Evolutionary conservation across 2,329 filamentous ascomycete genomes (phyloP).

Genomic region (Alternaria conjuncta): DNA sequence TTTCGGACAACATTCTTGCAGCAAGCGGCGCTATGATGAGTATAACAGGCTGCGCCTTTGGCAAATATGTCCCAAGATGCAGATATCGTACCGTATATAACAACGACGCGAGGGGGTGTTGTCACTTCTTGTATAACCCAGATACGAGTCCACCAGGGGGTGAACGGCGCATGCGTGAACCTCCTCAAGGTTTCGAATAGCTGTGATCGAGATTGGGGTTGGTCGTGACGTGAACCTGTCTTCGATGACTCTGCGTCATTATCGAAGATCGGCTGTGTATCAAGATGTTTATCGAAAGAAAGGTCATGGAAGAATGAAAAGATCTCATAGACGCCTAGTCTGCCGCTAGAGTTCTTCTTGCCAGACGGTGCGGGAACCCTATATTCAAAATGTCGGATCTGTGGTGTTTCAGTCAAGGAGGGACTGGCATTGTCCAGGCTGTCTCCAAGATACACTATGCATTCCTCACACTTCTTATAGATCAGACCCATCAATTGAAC

Average conservation of each 20-base stretch:
- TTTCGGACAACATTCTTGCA: rapidly evolving
- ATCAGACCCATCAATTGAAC: constrained; percentile 26
- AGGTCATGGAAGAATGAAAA: not conserved
- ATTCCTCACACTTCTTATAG: constrained; percentile 6
- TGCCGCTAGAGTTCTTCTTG: not conserved
- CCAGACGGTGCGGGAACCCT: not conserved
- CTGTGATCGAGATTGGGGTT: not conserved
- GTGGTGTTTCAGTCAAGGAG: not conserved
- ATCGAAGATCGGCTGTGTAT: not conserved
- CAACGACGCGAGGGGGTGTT: constrained; percentile 7
- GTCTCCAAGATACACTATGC: constrained; percentile 21
- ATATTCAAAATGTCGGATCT: not conserved
- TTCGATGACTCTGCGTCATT: not conserved
- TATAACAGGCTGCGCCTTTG: not conserved
- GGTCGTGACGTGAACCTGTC: not conserved
- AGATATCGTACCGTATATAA: constrained; percentile 1
- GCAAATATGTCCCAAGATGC: not conserved
- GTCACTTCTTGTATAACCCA: constrained; percentile 26
- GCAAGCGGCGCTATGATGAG: not conserved
- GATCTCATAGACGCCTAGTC: not conserved
- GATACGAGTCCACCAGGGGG: constrained; percentile 23
- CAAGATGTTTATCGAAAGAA: not conserved
- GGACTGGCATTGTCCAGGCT: not conserved
- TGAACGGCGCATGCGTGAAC: constrained; percentile 21
- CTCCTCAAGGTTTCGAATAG: constrained; percentile 14